Percentiles rank a stretch among this genome's conserved stretches.
phyloP scores from a whole-genome alignment of 2,329 filamentous ascomycete genomes.

The Verticillium zaregamsianum region DNA sequence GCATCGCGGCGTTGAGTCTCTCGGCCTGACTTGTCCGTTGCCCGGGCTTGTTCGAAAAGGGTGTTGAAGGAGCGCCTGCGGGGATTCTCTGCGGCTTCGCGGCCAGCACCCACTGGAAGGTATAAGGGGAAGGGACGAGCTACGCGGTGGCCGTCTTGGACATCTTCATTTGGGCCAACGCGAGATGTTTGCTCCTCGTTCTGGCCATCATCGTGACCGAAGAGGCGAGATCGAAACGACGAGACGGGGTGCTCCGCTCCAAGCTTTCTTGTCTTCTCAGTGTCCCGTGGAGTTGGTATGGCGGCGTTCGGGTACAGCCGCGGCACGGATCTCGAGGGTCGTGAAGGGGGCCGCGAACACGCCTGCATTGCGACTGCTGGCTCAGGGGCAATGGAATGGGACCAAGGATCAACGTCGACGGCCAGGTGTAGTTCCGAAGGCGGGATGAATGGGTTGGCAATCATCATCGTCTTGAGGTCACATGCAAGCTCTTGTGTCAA shows the following conservation, averaged over 20 bases:
- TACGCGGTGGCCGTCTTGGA: not conserved
- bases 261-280: not conserved
- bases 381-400: not conserved
- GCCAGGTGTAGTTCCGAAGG: too few species aligned
- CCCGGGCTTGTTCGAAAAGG: not conserved
- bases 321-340: not conserved
- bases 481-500: not conserved
- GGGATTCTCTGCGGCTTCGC: not conserved
- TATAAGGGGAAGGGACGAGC: not conserved
- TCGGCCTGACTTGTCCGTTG: not conserved
- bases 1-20: not conserved
- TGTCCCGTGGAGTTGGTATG: not conserved
- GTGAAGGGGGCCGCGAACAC: not conserved
- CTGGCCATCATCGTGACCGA: not conserved
- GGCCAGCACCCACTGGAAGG: not conserved
- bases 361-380: not conserved
- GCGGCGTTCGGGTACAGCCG: not conserved
- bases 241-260: not conserved
- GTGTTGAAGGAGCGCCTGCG: not conserved
- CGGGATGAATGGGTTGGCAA: too few species aligned
- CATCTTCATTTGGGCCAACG: not conserved
- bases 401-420: too few species aligned
- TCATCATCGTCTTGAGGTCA: not conserved
- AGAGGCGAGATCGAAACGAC: not conserved
- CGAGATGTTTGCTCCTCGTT: not conserved